phyloP scores from a whole-genome alignment of 2,329 filamentous ascomycete genomes.

The Colletotrichum chlorophyti region DNA sequence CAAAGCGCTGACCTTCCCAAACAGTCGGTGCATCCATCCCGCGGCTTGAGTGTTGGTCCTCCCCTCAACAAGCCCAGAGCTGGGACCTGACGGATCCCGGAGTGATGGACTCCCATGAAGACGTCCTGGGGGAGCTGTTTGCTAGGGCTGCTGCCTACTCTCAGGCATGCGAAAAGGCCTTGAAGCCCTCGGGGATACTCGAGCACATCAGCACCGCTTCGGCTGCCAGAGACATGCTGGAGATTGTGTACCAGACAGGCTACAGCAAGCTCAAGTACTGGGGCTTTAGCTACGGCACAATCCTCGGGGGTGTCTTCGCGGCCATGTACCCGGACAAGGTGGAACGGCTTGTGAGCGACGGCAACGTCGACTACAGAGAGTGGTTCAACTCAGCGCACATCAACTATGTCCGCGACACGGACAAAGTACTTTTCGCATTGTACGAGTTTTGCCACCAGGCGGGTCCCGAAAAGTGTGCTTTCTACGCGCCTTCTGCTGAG shows the following conservation, averaged over 20 bases:
- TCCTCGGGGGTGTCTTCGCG: constrained; percentile 59
- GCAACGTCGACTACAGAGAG: constrained; percentile 61
- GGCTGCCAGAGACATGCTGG: constrained; percentile 55
- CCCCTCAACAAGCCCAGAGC: constrained; percentile 45
- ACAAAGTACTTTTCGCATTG: constrained; percentile 60
- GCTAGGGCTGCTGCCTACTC: constrained; percentile 50
- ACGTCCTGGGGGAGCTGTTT: constrained; percentile 52
- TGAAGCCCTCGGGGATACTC: constrained; percentile 45
- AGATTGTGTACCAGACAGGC: constrained; percentile 50
- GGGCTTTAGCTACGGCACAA: constrained; percentile 62
- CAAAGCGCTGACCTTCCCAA: too few relatives aligned
- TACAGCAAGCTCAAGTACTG: constrained; percentile 55
- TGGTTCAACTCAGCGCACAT: constrained; percentile 54
- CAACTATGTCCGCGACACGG: constrained; percentile 60
- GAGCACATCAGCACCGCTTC: constrained; percentile 51
- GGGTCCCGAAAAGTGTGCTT: constrained; percentile 53
- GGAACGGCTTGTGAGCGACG: constrained; percentile 58
- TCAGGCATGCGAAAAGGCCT: constrained; percentile 48
- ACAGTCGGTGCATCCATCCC: constrained; percentile 56
- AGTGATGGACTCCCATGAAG: constrained; percentile 53
- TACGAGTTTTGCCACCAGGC: constrained; percentile 60
- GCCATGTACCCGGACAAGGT: constrained; percentile 58
- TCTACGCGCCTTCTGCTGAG: constrained; percentile 45
- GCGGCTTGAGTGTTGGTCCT: constrained; percentile 58
- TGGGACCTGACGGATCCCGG: constrained; percentile 53